Evolutionary conservation across 1,284 basidiomycete genomes (phyloP), one percentile per base, ranked within the genome.

Genomic region (Ustilago sp.): DNA sequence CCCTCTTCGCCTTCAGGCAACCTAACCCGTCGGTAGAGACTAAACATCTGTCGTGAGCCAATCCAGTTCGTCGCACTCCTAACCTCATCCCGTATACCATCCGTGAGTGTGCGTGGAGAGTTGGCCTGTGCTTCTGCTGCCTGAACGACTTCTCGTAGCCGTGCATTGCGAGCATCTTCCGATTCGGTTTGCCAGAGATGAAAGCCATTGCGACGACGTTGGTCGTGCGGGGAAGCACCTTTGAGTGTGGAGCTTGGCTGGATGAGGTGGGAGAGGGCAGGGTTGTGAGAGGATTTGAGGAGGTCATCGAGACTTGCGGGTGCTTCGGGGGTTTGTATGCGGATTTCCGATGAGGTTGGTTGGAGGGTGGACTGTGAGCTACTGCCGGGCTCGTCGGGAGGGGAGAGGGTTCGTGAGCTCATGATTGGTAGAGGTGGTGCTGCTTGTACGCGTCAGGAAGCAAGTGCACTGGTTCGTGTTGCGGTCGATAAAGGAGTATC

Each of bases 141-240:
- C 15, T 74, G 39, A 39, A 74, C 39, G 3, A 68, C 60, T 35
- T 51, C 57, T 13, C 68, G 55, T 31, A 77, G 51, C 19, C 73
- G 60, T 4, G 54, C 68, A 3, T 43, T 59, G 17, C 57, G 61
- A 1, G 64, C 69, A 43, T 80, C 69, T 50, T 80, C 67, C 32
- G 73, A 76, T 32, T 80, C 79, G 34, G 74, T 74, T 23, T 77
- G 74, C 79, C 79, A 80, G 31, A 80, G 69, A 48, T 80, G 77
- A 43, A 80, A 80, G 17, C 79, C 79, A 39, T 63, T 77, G 31
- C 79, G 72, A 8, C 79, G 48, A 2, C 68, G 59, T 7, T 65
- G 71, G 41, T 81, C 80, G 50, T 65, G 28, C 0, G 70, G 59
- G 3, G 63, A 45, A 2, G 74, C 70, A 38, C 69, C 74, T 36